Conservation (phyloP, 331 rosid genomes). For the Rosa hybrid region DNA sequence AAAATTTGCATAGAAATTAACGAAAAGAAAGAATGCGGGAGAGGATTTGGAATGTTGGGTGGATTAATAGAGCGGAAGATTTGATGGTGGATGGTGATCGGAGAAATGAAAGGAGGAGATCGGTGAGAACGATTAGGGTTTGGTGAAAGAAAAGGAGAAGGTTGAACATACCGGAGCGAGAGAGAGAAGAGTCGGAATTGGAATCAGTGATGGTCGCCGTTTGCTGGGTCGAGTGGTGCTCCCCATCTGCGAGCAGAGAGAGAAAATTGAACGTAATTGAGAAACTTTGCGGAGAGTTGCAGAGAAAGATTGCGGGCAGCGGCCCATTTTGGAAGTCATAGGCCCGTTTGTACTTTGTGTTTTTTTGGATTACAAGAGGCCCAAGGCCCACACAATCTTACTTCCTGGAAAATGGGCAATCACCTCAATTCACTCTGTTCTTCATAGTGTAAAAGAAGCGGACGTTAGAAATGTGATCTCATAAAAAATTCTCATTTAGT, state of each 20-base stretch:
- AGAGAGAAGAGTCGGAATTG: not conserved
- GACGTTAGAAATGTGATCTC: too few relatives aligned
- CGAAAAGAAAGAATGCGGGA: not conserved
- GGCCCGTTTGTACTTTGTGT: too few relatives aligned
- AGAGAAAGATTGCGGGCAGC: not conserved
- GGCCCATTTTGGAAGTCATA: too few relatives aligned
- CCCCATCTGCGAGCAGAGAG: not conserved
- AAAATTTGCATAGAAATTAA: not conserved
- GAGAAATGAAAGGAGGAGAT: not conserved
- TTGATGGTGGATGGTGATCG: not conserved
- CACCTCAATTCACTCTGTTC: too few relatives aligned
- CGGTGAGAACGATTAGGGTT: not conserved
- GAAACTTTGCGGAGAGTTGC: not conserved
- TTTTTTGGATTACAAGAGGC: too few relatives aligned
- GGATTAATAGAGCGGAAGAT: not conserved
- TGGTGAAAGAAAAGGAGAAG: not conserved
- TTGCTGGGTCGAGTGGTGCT: constrained; percentile 9
- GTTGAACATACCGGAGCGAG: not conserved
- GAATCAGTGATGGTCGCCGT: constrained; percentile 4
- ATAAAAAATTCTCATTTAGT: too few relatives aligned
- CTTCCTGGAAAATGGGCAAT: too few relatives aligned
- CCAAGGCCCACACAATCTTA: too few relatives aligned
- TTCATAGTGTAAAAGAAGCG: too few relatives aligned
- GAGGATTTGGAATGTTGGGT: not conserved
- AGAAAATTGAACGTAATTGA: not conserved